These are phyloP conservation scores for Eimeria nieschulzi DNA, from an alignment of 169 alveolate species.

Conservation along the genomic window DNA sequence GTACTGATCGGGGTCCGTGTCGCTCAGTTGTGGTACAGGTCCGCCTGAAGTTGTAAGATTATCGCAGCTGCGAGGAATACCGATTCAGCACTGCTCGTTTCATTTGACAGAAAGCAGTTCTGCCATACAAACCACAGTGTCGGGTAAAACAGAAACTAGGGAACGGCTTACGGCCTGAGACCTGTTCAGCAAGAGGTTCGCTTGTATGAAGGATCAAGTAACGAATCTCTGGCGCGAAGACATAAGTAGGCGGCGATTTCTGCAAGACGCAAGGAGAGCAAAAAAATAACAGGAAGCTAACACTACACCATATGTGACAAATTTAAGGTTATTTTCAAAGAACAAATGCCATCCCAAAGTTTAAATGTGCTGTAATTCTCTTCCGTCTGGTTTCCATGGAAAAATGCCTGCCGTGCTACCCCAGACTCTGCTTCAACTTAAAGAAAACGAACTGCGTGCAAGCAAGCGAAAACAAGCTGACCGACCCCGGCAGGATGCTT, in stretches of 20 bases:
- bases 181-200: constrained; percentile 63
- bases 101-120: too few species aligned
- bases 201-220: constrained; percentile 71
- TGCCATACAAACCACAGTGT: background rate
- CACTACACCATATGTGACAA: too few species aligned
- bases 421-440: too few species aligned
- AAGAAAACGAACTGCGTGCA: background rate
- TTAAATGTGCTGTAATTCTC: too few species aligned
- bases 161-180: constrained; percentile 64
- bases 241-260: constrained; percentile 70
- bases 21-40: constrained; percentile 72
- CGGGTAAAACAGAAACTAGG: background rate
- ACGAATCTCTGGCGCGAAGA: constrained; percentile 72
- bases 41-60: constrained; percentile 27
- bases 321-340: too few species aligned
- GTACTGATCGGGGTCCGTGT: constrained; percentile 67
- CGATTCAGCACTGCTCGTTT: too few species aligned
- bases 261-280: background rate
- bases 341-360: too few species aligned
- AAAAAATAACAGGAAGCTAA: too few species aligned
- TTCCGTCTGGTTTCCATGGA: too few species aligned
- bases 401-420: too few species aligned
- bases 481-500: constrained; percentile 66
- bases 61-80: too few species aligned
- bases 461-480: background rate